phyloP scores from a whole-genome alignment of 495 filamentous ascomycete species.

The Penicillium maclennaniae region DNA sequence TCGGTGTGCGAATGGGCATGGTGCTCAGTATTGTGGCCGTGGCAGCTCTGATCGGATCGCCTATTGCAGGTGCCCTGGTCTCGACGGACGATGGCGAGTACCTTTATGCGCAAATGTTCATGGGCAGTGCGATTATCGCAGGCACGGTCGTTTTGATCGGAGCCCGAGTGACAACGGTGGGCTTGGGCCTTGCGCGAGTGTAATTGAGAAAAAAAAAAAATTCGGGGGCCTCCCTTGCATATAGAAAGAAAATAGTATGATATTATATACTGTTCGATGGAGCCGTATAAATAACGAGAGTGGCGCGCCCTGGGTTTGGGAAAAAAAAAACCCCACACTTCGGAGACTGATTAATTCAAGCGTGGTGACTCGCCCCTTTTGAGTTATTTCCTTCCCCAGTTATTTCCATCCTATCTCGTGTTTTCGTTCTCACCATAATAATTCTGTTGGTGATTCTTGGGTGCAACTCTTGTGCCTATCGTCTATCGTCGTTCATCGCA shows the following conservation, averaged over 20 bases:
- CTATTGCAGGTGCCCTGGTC: slow-evolving; percentile 65
- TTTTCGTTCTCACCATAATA: not conserved
- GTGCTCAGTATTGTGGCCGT: slow-evolving; percentile 71
- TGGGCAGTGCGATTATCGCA: slow-evolving; percentile 46
- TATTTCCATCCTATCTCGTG: not conserved
- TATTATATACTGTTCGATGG: not conserved
- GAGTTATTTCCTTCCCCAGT: not conserved
- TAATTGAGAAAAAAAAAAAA: not conserved
- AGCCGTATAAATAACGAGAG: slow-evolving; percentile 1
- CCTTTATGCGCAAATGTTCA: slow-evolving; percentile 55
- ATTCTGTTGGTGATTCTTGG: not conserved
- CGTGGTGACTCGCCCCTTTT: slow-evolving; percentile 5
- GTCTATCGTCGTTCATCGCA: not conserved
- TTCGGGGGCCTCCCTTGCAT: slow-evolving; percentile 1
- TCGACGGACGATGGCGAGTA: slow-evolving; percentile 48
- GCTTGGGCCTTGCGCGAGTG: slow-evolving; percentile 26
- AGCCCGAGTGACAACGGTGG: slow-evolving; percentile 45
- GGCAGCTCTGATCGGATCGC: slow-evolving; percentile 68
- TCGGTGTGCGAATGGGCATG: slow-evolving; percentile 75
- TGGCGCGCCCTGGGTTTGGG: not conserved
- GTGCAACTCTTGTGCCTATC: not conserved
- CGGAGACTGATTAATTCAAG: slow-evolving; percentile 11
- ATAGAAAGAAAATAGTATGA: slow-evolving; percentile 5
- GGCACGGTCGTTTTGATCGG: slow-evolving; percentile 43
- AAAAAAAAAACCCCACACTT: slow-evolving; percentile 3